Percentiles rank a stretch among this genome's conserved stretches.
These are phyloP conservation scores for Pichia sp. DNA, from an alignment of 1,139 yeast genomes.

Conservation along the genomic window DNA sequence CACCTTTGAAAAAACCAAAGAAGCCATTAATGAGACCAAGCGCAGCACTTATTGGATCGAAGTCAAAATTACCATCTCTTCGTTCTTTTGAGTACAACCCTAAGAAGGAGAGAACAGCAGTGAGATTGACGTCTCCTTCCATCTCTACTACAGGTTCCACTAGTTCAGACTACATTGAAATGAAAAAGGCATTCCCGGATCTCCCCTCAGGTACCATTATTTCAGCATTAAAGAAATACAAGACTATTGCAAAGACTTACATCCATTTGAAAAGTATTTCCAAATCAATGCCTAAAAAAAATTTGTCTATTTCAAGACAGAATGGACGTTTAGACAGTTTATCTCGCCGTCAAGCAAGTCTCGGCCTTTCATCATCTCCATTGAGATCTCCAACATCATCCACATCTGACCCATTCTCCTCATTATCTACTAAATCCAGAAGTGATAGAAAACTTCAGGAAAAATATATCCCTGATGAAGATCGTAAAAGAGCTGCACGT, in stretches of 20 bases:
- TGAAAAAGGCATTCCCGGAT: conserved; percentile 41
- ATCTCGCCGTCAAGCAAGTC: no score
- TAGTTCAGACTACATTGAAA: conserved; percentile 36
- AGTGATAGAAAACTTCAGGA: conserved; percentile 11
- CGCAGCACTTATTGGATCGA: no score
- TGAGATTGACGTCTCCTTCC: background rate
- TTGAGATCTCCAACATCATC: no score
- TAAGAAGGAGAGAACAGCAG: background rate
- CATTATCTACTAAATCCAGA: no score
- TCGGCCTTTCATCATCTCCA: no score
- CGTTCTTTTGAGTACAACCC: conserved; percentile 3
- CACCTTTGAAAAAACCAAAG: no score
- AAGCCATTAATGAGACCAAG: no score
- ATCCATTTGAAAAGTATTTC: conserved; percentile 33
- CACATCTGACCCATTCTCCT: no score
- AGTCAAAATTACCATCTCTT: conserved; percentile 12
- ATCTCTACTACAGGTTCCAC: no score
- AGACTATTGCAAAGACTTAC: conserved; percentile 49
- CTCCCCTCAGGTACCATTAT: conserved; percentile 45
- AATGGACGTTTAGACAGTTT: background rate
- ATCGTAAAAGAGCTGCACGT: conserved; percentile 16
- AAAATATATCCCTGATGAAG: conserved; percentile 22
- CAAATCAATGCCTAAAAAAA: background rate
- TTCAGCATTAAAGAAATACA: conserved; percentile 55
- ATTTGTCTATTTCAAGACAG: no score